Base-by-base conservation (phyloP, 768 basidiomycete genomes). In the Chalciporus chontae region DNA sequence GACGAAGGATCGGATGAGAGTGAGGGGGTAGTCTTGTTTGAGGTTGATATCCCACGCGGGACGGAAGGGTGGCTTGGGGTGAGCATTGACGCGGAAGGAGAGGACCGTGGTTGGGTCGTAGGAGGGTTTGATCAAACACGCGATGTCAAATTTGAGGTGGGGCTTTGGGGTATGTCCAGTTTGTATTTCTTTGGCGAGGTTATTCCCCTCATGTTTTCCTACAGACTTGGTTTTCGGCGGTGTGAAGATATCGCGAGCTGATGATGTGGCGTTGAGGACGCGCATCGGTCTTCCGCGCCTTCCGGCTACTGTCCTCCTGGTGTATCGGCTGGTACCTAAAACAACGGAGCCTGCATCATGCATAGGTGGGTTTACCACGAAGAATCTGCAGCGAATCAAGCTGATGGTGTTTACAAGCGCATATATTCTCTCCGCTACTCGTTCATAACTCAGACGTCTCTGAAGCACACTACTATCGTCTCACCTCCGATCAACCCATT, bases 1-100 rank as follows among this genome's bases (percentile, higher is more conserved):
- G 66, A 78, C 14, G 82, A 85, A 65, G 88, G 88, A 0, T 64
- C 77, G 0, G 85, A 87, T 45, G 87, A 91, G 62, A 85, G 84
- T 8, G 87, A 89, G 49, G 87, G 86, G 0, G 71, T 85, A 2
- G 83, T 83, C 4, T 67, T 84, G 21, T 88, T 79, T 58, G 83
- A 85, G 59, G 77, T 75, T 9, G 66, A 73, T 36, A 38, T 84
- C 15, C 56, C 66, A 2, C 24, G 7, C 37, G 59, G 32, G 5
- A 40, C 51, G 15, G 52, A 56, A 10, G 63, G 65, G 6, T 81
- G 77, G 75, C 63, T 90, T 5, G 85, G 76, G 2, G 70, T 90
- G 36, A 68, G 61, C 23, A 59, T 85, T 19, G 74, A 81, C 11
- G 69, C 72, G 36, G 65, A 70, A 43, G 76, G 71, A 8, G 75